Evolutionary conservation across 306 rosid species (phyloP).

Genomic region (Lablab purpureus): DNA sequence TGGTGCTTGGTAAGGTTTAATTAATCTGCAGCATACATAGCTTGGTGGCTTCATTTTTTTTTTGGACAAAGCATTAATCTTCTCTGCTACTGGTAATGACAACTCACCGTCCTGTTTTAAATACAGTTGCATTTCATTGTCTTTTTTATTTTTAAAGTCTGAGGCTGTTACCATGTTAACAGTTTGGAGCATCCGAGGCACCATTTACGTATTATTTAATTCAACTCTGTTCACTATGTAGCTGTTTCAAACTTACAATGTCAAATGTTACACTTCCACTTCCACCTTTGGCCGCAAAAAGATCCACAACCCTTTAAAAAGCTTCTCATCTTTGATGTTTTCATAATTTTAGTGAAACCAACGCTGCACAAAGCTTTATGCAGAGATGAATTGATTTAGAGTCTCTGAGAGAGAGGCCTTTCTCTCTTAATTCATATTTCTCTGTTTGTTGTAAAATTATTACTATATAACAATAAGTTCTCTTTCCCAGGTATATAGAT

Average conservation of each 20-base stretch:
- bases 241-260: slow-evolving; percentile 22
- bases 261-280: slow-evolving; percentile 20
- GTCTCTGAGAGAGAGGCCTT: slow-evolving; percentile 31
- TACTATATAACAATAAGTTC: not conserved
- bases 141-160: slow-evolving; percentile 54
- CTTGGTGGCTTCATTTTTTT: slow-evolving; percentile 15
- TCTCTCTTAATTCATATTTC: slow-evolving; percentile 34
- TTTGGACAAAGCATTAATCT: slow-evolving; percentile 37
- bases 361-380: not conserved
- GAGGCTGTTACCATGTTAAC: slow-evolving; percentile 48
- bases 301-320: slow-evolving; percentile 10
- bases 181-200: slow-evolving; percentile 67
- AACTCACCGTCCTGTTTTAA: slow-evolving; percentile 50
- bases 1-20: slow-evolving; percentile 8
- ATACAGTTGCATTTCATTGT: slow-evolving; percentile 47
- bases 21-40: slow-evolving; percentile 24
- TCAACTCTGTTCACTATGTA: not conserved
- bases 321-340: not conserved
- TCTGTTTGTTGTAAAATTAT: not conserved
- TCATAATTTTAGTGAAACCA: not conserved
- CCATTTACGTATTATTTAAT: slow-evolving; percentile 28
- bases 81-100: slow-evolving; percentile 44
- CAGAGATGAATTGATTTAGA: not conserved
- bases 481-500: slow-evolving; percentile 12
- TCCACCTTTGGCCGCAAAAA: slow-evolving; percentile 13